phyloP scores from a whole-genome alignment of 2,329 filamentous ascomycete genomes.

The Xylariaceae sp. region DNA sequence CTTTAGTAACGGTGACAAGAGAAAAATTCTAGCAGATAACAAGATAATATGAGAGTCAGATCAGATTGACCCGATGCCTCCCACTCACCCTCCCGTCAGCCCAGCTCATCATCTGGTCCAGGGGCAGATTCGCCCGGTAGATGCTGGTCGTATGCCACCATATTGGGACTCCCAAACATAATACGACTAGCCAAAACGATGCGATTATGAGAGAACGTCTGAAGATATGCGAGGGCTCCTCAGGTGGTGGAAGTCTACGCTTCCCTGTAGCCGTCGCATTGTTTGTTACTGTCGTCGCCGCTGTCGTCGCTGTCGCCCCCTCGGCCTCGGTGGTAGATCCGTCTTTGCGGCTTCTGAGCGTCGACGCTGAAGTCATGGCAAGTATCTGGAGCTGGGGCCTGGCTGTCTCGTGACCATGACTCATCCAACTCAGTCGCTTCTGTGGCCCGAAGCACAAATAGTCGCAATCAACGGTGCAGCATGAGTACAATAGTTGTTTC shows the following conservation, averaged over 20 bases:
- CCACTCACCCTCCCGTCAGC: slow-evolving; percentile 72
- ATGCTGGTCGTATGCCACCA: slow-evolving; percentile 96
- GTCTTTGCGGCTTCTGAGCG: slow-evolving; percentile 9
- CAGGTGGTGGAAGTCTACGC: slow-evolving; percentile 62
- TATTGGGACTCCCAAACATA: slow-evolving; percentile 80
- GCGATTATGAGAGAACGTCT: slow-evolving; percentile 70
- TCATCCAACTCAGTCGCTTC: slow-evolving; percentile 1
- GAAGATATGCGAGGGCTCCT: slow-evolving; percentile 63
- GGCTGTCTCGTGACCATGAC: slow-evolving; percentile 9
- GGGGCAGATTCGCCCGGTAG: slow-evolving; percentile 75
- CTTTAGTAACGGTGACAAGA: slow-evolving; percentile 1
- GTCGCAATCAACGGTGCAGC: slow-evolving; percentile 1
- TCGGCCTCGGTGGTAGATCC: slow-evolving; percentile 2
- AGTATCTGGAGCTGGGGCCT: slow-evolving; percentile 1
- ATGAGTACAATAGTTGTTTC: background rate
- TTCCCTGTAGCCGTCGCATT: slow-evolving; percentile 5
- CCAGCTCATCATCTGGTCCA: slow-evolving; percentile 86
- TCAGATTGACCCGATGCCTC: background rate
- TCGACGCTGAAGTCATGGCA: slow-evolving; percentile 15
- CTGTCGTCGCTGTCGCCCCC: background rate
- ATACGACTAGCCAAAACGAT: slow-evolving; percentile 85
- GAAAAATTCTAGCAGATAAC: background rate
- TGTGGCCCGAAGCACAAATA: background rate
- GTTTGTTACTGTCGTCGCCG: background rate
- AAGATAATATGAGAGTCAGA: background rate